A percentile compares a stretch with the other conserved stretches of the same genome.
Evolutionary conservation across 1,284 basidiomycete species (phyloP).

Genomic region (Tremellales sp.): DNA sequence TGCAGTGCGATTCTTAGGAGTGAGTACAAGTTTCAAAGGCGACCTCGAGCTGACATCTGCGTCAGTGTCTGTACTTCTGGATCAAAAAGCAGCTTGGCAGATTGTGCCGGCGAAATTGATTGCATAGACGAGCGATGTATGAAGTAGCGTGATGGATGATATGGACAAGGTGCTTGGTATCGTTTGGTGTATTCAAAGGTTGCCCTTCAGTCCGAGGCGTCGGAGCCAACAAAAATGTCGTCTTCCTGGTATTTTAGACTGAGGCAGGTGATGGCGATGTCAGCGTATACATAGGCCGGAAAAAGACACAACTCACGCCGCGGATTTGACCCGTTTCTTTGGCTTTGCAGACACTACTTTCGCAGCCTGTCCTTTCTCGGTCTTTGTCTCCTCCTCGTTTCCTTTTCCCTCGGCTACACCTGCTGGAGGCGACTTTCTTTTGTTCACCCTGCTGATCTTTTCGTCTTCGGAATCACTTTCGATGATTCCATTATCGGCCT

Average conservation of each 20-base stretch:
- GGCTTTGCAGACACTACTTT: too few species aligned
- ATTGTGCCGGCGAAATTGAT: conserved; percentile 7
- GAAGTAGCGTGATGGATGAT: neutral
- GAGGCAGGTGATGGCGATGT: too few species aligned
- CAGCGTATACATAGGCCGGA: too few species aligned
- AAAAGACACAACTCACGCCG: conserved; percentile 13
- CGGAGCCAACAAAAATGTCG: conserved; percentile 15
- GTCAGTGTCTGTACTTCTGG: conserved; percentile 38
- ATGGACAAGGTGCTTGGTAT: neutral
- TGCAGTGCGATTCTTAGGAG: conserved; percentile 74
- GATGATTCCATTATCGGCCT: conserved; percentile 3
- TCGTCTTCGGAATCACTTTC: conserved; percentile 9
- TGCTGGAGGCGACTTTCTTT: neutral
- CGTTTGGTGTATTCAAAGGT: neutral
- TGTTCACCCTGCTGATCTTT: neutral
- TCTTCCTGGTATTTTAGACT: conserved; percentile 20
- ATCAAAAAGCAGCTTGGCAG: conserved; percentile 29
- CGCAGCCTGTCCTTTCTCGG: neutral
- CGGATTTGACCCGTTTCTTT: conserved; percentile 12
- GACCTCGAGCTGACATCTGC: neutral
- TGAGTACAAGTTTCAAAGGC: conserved; percentile 51
- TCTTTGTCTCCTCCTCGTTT: neutral
- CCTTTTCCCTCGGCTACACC: neutral
- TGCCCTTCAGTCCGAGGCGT: neutral
- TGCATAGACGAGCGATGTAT: neutral